Evolutionary conservation across 2,329 filamentous ascomycete species (phyloP).

Genomic region (Penicillium italicum): DNA sequence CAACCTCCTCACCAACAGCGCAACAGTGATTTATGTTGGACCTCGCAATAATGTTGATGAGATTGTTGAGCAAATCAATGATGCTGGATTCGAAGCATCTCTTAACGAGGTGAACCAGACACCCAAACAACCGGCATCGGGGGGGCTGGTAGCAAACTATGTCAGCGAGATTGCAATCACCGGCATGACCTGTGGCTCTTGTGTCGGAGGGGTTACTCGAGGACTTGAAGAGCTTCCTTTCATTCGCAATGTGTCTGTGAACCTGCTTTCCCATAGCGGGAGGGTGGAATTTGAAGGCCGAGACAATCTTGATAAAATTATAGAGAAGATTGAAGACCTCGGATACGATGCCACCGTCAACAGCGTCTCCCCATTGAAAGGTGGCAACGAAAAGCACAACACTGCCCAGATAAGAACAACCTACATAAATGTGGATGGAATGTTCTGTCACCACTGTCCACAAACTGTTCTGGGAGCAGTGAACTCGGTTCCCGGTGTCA

Average conservation of each 20-base stretch:
- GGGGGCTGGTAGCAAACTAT: conserved; percentile 18
- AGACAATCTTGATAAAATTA: conserved; percentile 44
- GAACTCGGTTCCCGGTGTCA: conserved; percentile 48
- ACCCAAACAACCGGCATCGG: conserved; percentile 1
- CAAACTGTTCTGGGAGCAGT: conserved; percentile 40
- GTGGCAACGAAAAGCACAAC: conserved; percentile 32
- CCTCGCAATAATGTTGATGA: conserved; percentile 45
- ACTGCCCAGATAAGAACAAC: conserved; percentile 51
- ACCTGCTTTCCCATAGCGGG: conserved; percentile 51
- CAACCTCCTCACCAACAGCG: conserved; percentile 66
- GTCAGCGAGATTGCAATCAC: conserved; percentile 50
- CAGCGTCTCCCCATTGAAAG: conserved; percentile 31
- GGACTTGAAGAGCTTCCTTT: conserved; percentile 47
- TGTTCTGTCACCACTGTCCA: conserved; percentile 72
- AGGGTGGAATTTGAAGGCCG: conserved; percentile 49
- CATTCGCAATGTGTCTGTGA: conserved; percentile 49
- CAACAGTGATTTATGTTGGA: conserved; percentile 56
- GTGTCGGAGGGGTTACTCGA: conserved; percentile 49
- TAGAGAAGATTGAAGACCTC: conserved; percentile 53
- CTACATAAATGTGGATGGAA: conserved; percentile 64
- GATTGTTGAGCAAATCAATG: conserved; percentile 49
- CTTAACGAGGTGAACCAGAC: conserved; percentile 36
- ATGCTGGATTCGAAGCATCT: conserved; percentile 48
- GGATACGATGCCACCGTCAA: conserved; percentile 65
- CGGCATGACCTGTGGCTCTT: conserved; percentile 59